Conservation (phyloP, 352 stramenopile genomes). For the Globisporangium splendens region DNA sequence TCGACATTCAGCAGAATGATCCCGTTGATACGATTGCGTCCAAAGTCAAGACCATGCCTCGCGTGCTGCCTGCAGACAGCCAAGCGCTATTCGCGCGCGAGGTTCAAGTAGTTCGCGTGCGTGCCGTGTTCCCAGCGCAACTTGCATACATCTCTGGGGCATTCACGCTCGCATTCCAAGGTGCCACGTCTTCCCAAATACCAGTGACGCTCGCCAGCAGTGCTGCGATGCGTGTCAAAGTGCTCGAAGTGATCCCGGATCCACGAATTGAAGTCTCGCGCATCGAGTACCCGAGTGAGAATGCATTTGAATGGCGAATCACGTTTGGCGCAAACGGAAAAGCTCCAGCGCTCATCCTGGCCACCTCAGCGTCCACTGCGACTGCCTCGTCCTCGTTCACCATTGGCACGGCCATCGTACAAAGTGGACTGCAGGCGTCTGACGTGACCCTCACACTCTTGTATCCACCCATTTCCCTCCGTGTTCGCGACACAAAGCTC, state of each 20-base stretch:
- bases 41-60: constrained; percentile 9
- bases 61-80: background rate
- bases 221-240: constrained; percentile 9
- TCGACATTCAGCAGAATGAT: constrained; percentile 5
- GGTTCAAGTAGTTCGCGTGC: constrained; percentile 11
- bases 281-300: background rate
- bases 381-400: constrained; percentile 6
- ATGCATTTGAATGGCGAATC: constrained; percentile 16
- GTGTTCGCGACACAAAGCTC: constrained; percentile 4
- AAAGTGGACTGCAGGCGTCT: constrained; percentile 4
- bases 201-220: constrained; percentile 1
- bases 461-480: constrained; percentile 3
- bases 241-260: constrained; percentile 12
- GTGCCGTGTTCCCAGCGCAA: constrained; percentile 6
- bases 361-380: background rate
- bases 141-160: constrained; percentile 3
- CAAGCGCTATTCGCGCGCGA: background rate
- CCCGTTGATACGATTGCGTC: background rate
- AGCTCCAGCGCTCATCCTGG: background rate
- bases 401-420: background rate
- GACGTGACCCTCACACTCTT: constrained; percentile 8
- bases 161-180: constrained; percentile 6
- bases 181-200: background rate
- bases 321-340: constrained; percentile 14
- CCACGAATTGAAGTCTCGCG: constrained; percentile 14